Evolutionary conservation across 1,284 basidiomycete genomes (phyloP).

Genomic region (Wallemia hederae): DNA sequence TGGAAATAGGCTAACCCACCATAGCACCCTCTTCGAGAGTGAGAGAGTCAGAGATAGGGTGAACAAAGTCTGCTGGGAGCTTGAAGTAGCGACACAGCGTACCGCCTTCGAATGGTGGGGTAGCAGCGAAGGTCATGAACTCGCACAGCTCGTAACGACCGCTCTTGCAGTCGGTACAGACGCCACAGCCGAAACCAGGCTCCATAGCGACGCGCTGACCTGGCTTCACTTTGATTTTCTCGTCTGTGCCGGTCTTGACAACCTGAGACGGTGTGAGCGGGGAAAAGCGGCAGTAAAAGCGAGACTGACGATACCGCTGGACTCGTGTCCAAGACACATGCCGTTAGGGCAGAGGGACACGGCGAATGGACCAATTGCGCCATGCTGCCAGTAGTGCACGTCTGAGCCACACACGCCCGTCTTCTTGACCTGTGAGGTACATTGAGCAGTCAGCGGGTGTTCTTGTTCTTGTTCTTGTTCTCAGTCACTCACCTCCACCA

Average conservation of each 20-base stretch:
- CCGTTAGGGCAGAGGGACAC: not conserved
- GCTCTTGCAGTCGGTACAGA: not conserved
- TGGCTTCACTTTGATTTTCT: not conserved
- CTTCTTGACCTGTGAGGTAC: not conserved
- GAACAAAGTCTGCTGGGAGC: constrained; percentile 12
- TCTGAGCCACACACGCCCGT: not conserved
- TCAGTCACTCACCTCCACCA: constrained; percentile 1
- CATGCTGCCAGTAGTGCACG: not conserved
- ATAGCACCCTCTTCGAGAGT: constrained; percentile 20
- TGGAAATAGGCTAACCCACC: constrained; percentile 10
- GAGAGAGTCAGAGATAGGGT: constrained; percentile 16
- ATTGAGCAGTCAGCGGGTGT: not conserved
- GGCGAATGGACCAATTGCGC: not conserved
- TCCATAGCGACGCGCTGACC: not conserved
- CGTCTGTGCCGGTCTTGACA: not conserved
- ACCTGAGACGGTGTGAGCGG: not conserved
- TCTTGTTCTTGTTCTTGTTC: not conserved
- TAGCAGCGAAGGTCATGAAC: constrained; percentile 7
- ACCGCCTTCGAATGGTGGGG: constrained; percentile 15
- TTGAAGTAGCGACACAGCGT: constrained; percentile 16
- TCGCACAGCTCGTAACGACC: not conserved
- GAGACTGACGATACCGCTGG: not conserved
- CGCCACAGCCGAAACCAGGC: not conserved
- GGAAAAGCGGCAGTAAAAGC: too few relatives aligned
- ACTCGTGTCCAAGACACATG: not conserved